Evolutionary conservation across 306 rosid species (phyloP).

Genomic region (Fragaria vesca): DNA sequence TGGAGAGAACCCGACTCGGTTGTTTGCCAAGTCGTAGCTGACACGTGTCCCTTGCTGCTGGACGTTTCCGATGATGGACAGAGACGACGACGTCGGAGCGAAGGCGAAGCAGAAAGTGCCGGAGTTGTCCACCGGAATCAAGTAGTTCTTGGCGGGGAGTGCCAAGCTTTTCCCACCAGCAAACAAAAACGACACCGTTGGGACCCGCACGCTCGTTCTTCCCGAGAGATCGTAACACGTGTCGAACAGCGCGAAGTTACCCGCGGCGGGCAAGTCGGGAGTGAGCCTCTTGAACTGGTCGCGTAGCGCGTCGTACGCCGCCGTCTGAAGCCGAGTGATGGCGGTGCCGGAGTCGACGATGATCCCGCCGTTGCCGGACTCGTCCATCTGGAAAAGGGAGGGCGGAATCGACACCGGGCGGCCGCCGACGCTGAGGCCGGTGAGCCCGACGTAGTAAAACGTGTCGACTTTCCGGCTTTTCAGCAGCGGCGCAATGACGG

Average conservation of each 20-base stretch:
- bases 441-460: slow-evolving; percentile 58
- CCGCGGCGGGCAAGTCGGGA: slow-evolving; percentile 33
- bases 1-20: slow-evolving; percentile 64
- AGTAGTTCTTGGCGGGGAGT: slow-evolving; percentile 74
- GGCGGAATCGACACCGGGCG: slow-evolving; percentile 39
- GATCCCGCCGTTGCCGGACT: slow-evolving; percentile 62
- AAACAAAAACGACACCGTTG: slow-evolving; percentile 73
- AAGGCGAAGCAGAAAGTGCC: slow-evolving; percentile 87
- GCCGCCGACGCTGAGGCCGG: slow-evolving; percentile 81
- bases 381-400: slow-evolving; percentile 39
- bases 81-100: slow-evolving; percentile 65
- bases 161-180: slow-evolving; percentile 37
- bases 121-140: slow-evolving; percentile 63
- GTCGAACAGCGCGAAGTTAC: slow-evolving; percentile 62
- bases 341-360: slow-evolving; percentile 91
- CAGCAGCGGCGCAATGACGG: slow-evolving; percentile 49
- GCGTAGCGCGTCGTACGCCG: slow-evolving; percentile 63
- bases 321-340: slow-evolving; percentile 62
- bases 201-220: slow-evolving; percentile 47
- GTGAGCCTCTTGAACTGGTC: slow-evolving; percentile 60
- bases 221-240: slow-evolving; percentile 79
- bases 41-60: slow-evolving; percentile 99
- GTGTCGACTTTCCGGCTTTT: slow-evolving; percentile 38
- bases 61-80: slow-evolving; percentile 79
- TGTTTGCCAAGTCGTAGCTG: slow-evolving; percentile 57